These are phyloP conservation scores for Hemileccinum hortonii DNA, from an alignment of 1,284 basidiomycete genomes.

Conservation along the genomic window DNA sequence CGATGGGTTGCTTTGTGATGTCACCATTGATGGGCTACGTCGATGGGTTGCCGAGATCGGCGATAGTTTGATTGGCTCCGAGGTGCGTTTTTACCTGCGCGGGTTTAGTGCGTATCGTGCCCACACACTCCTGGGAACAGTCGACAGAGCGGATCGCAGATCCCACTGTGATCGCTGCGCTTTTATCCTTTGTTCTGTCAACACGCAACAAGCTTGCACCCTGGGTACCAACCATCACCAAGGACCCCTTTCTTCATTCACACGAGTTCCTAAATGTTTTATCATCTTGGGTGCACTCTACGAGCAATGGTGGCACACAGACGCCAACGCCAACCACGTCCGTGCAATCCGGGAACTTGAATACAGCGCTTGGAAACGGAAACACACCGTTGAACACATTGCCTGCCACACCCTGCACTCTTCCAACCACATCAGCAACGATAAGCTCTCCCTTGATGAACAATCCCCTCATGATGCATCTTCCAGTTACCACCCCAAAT, in stretches of 20 bases:
- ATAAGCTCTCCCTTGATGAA: slow-evolving; percentile 11
- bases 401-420: slow-evolving; percentile 11
- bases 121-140: slow-evolving; percentile 34
- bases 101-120: slow-evolving; percentile 2
- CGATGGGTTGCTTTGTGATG: slow-evolving; percentile 73
- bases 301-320: slow-evolving; percentile 14
- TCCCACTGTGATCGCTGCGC: slow-evolving; percentile 63
- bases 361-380: slow-evolving; percentile 9
- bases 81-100: slow-evolving; percentile 43
- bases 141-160: slow-evolving; percentile 71
- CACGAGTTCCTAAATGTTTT: slow-evolving; percentile 49
- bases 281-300: slow-evolving; percentile 31
- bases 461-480: slow-evolving; percentile 3
- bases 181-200: slow-evolving; percentile 65
- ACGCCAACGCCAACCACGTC: slow-evolving; percentile 1
- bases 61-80: slow-evolving; percentile 55
- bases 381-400: slow-evolving; percentile 13
- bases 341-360: slow-evolving; percentile 16
- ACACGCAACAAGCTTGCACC: slow-evolving; percentile 63
- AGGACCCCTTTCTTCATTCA: slow-evolving; percentile 75
- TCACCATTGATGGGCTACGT: slow-evolving; percentile 65
- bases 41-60: slow-evolving; percentile 67
- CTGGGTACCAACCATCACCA: slow-evolving; percentile 50
- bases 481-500: not conserved
- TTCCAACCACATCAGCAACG: slow-evolving; percentile 1